Evolutionary conservation across 2,329 filamentous ascomycete genomes (phyloP).

Genomic region (Aplosporella prunicola): DNA sequence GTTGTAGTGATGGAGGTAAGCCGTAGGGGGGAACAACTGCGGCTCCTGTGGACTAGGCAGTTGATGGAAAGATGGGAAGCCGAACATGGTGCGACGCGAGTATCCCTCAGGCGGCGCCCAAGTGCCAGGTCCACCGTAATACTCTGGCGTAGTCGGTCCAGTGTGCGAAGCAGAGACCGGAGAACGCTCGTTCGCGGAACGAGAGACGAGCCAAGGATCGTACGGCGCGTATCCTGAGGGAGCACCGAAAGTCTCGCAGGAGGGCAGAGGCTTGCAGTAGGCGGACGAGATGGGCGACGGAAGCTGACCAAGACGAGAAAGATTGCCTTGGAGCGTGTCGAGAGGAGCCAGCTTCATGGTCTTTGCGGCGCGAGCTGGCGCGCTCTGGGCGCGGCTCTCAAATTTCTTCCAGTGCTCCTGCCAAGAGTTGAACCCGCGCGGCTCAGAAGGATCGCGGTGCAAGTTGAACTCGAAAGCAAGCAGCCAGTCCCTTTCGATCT

Average conservation of each 20-base stretch:
- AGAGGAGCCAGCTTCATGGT: conserved; percentile 48
- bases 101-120: conserved; percentile 39
- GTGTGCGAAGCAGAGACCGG: conserved; percentile 47
- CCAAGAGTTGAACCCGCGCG: conserved; percentile 61
- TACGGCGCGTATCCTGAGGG: conserved; percentile 25
- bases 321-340: conserved; percentile 49
- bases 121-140: conserved; percentile 36
- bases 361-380: conserved; percentile 28
- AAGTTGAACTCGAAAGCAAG: conserved; percentile 73
- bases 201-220: conserved; percentile 31
- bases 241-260: conserved; percentile 25
- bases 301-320: conserved; percentile 6
- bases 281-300: conserved; percentile 7
- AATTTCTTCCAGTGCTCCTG: conserved; percentile 57
- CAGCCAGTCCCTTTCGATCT: conserved; percentile 81
- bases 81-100: conserved; percentile 34
- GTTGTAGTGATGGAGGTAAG: conserved; percentile 27
- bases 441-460: conserved; percentile 72
- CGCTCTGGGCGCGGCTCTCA: conserved; percentile 39
- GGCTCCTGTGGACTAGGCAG: conserved; percentile 30
- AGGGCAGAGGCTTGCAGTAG: conserved; percentile 35
- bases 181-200: conserved; percentile 35
- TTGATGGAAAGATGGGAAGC: conserved; percentile 22
- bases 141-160: conserved; percentile 46
- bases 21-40: conserved; percentile 25